Base-by-base conservation (phyloP, 257 asterid genomes). In the Nicotiana obtusifolia region DNA sequence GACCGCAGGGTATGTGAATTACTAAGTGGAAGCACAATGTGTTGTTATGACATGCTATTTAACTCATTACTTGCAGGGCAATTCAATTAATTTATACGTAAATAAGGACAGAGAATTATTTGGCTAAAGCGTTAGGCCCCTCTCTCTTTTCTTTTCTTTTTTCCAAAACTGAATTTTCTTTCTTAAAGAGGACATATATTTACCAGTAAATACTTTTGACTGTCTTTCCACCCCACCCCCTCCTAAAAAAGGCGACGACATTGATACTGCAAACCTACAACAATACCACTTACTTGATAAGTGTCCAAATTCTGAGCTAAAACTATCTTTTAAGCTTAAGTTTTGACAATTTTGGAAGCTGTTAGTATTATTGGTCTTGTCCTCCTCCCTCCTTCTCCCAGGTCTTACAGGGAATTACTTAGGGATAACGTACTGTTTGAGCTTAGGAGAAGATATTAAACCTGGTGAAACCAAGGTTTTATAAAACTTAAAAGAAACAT, bases 1-100 rank as follows among this genome's bases (percentile, higher is more conserved):
- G 99, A 96, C 81, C 98, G 97, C 80, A 91, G 81, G 95, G 98
- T 94, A 88, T 54, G 89, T 81, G 71, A 47, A 47, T 84, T 68
- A 59, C 64, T 75, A 61, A 53, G 41, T 20, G 49, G 37, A 77
- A n/a, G 22, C 71, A 24, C 77, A 59, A 22, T 60, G 8, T 68
- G 16, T 68, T 35, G 30, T 68, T 68, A 68, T 68, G 31, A 68
- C 19, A 68, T 35, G 17, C 22, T 35, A 9, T n/a, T 68, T 19
- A 68, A 19, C 77, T 68, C 35, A 68, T 68, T 68, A 30, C 54
- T 35, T n/a, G 30, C 49, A 35, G 54, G 54, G 10, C 54, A 13
- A n/a, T 68, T 35, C 37, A 10, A n/a, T 35, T 35, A 33, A 19
- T 54, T 68, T 19, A 68, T 5, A 28, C 31, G 4, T 33, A 67